phyloP scores from a whole-genome alignment of 2,329 filamentous ascomycete species.

The Aureobasidium melanogenum region DNA sequence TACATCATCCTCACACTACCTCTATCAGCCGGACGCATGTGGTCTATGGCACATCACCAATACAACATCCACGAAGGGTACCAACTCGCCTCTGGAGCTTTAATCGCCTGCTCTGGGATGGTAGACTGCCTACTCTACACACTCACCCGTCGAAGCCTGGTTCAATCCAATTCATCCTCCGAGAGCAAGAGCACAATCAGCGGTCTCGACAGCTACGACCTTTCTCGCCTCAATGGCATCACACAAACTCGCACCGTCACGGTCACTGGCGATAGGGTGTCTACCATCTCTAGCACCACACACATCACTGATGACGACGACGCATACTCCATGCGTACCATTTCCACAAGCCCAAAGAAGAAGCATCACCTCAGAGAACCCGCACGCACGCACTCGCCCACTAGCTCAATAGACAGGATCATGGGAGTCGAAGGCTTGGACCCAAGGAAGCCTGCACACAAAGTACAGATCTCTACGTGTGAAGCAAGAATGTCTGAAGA shows the following conservation, averaged over 20 bases:
- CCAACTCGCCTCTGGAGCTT: conserved; percentile 44
- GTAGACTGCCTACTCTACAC: conserved; percentile 52
- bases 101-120: conserved; percentile 51
- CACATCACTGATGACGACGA: not conserved
- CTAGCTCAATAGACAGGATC: not conserved
- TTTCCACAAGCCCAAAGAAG: not conserved
- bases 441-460: not conserved
- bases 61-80: conserved; percentile 27
- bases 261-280: conserved; percentile 12
- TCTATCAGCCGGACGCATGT: conserved; percentile 55
- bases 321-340: not conserved
- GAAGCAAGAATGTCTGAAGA: not conserved
- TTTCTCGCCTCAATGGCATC: conserved; percentile 16
- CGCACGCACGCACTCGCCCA: not conserved
- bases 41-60: conserved; percentile 47
- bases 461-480: conserved; percentile 4
- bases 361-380: not conserved
- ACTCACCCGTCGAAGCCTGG: conserved; percentile 46
- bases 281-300: not conserved
- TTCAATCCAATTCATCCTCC: conserved; percentile 24
- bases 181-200: not conserved
- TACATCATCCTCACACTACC: conserved; percentile 62
- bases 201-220: conserved; percentile 1
- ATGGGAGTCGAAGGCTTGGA: not conserved
- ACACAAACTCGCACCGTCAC: conserved; percentile 23